Evolutionary conservation across 1,139 yeast species (phyloP).

Genomic region (Geotrichum armillariae): DNA sequence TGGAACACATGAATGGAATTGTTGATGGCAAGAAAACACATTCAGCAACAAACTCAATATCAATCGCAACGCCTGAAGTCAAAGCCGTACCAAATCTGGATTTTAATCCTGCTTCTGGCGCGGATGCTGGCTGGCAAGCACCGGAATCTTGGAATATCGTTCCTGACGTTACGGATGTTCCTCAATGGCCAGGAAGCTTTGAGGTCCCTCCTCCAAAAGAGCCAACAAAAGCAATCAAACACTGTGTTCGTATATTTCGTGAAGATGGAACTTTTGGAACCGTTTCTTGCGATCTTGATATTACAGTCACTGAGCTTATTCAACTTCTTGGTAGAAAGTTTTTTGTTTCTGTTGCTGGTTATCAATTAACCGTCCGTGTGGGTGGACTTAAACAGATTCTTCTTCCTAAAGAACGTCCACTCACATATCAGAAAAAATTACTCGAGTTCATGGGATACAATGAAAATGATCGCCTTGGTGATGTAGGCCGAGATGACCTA

Average conservation of each 20-base stretch:
- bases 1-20: conserved; percentile 22
- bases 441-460: conserved; percentile 78
- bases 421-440: conserved; percentile 72
- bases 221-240: conserved; percentile 26
- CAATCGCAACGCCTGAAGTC: not conserved
- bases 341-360: conserved; percentile 68
- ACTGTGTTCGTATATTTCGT: conserved; percentile 68
- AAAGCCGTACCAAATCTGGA: not conserved
- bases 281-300: conserved; percentile 68
- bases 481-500: conserved; percentile 84
- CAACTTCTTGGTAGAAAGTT: conserved; percentile 71
- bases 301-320: conserved; percentile 74
- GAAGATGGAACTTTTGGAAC: conserved; percentile 85
- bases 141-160: conserved; percentile 22
- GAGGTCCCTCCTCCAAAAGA: conserved; percentile 13
- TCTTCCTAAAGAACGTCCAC: conserved; percentile 72
- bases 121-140: conserved; percentile 22
- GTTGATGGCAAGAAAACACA: conserved; percentile 16
- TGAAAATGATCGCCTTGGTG: conserved; percentile 70
- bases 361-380: conserved; percentile 73
- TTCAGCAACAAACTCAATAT: conserved; percentile 10
- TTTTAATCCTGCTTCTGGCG: conserved; percentile 11
- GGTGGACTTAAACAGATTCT: conserved; percentile 79
- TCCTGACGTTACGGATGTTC: conserved; percentile 20
- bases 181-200: conserved; percentile 9